Conservation (phyloP, 2,329 filamentous ascomycete species). For the Nothopassalora personata region DNA sequence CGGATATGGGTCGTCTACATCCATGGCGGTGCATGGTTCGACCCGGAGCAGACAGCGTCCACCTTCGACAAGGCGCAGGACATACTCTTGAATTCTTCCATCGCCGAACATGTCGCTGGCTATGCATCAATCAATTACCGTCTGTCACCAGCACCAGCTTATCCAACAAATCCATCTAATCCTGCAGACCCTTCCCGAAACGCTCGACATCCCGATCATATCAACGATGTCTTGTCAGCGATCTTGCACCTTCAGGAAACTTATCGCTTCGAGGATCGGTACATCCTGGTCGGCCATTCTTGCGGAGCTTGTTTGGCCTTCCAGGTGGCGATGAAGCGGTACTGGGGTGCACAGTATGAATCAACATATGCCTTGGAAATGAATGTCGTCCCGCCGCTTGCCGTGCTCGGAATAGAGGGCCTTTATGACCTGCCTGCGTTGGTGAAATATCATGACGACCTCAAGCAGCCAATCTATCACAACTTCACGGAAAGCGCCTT, state of each 20-base stretch:
- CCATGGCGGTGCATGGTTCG: constrained; percentile 49
- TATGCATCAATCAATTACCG: constrained; percentile 63
- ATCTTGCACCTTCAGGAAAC: constrained; percentile 47
- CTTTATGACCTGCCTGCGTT: constrained; percentile 61
- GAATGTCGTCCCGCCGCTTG: constrained; percentile 40
- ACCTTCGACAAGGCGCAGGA: constrained; percentile 35
- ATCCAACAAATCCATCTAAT: constrained; percentile 42
- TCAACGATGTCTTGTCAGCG: constrained; percentile 52
- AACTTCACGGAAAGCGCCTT: constrained; percentile 58
- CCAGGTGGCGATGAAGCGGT: constrained; percentile 51
- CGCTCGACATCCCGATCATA: constrained; percentile 56
- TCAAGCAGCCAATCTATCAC: constrained; percentile 49
- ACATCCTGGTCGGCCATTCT: constrained; percentile 58
- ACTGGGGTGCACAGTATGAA: constrained; percentile 30
- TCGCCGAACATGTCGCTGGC: constrained; percentile 46
- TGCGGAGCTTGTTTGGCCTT: constrained; percentile 60
- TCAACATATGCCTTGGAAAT: constrained; percentile 22
- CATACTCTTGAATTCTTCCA: constrained; percentile 30
- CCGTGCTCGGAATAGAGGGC: constrained; percentile 58
- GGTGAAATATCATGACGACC: constrained; percentile 36
- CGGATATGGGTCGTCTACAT: constrained; percentile 38
- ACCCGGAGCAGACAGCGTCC: constrained; percentile 37
- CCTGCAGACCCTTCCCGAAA: constrained; percentile 44
- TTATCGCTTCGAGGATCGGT: constrained; percentile 42
- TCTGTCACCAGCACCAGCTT: constrained; percentile 49